Conservation (phyloP, 2,329 filamentous ascomycete species). For the Diplodia sapinea region DNA sequence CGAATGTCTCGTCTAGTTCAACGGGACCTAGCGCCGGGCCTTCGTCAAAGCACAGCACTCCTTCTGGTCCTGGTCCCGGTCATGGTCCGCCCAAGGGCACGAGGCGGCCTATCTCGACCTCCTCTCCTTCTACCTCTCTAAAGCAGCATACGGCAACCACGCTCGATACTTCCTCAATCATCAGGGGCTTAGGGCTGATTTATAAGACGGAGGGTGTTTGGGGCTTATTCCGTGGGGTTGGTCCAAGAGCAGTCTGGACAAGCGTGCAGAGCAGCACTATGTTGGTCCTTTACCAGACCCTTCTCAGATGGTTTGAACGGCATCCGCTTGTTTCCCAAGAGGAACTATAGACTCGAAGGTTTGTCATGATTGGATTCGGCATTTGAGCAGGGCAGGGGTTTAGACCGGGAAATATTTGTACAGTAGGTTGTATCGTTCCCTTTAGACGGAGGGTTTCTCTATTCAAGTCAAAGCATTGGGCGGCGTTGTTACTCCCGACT, state of each 20-base stretch:
- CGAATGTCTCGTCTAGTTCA: conserved; percentile 3
- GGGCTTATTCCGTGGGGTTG: conserved; percentile 94
- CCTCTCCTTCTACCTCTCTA: conserved; percentile 83
- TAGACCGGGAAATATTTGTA: conserved; percentile 6
- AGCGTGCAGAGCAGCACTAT: conserved; percentile 97
- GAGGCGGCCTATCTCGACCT: conserved; percentile 82
- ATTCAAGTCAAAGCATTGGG: conserved; percentile 22
- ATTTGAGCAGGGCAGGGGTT: not conserved
- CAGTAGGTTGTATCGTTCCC: conserved; percentile 25
- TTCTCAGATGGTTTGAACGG: conserved; percentile 77
- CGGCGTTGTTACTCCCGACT: conserved; percentile 19
- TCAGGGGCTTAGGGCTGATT: conserved; percentile 82
- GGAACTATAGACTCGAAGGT: conserved; percentile 12
- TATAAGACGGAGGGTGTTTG: conserved; percentile 86
- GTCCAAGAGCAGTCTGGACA: conserved; percentile 92
- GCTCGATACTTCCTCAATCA: conserved; percentile 87
- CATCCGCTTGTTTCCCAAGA: conserved; percentile 47
- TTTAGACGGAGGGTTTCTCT: conserved; percentile 12
- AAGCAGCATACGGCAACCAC: conserved; percentile 77
- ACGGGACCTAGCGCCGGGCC: conserved; percentile 14
- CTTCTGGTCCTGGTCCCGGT: conserved; percentile 36
- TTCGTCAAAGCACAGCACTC: conserved; percentile 41
- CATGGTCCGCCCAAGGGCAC: conserved; percentile 50
- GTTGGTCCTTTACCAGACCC: conserved; percentile 91
- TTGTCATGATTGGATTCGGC: not conserved